phyloP scores from a whole-genome alignment of 192 early-diverging fungal species.

The Linnemannia schmuckeri region DNA sequence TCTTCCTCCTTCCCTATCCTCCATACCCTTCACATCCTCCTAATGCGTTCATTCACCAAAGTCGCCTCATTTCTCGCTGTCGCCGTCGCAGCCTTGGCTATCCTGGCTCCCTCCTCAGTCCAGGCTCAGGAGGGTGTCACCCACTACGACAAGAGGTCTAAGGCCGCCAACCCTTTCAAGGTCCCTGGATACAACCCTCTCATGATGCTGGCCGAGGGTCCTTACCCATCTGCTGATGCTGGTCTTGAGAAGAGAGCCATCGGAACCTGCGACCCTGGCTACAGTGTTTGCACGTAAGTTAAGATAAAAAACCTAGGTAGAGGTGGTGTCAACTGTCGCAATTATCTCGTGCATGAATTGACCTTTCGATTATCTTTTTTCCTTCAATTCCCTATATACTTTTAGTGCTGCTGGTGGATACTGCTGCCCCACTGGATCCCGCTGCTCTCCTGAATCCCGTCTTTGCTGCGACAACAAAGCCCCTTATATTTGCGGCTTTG shows the following conservation, averaged over 20 bases:
- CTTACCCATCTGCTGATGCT: slow-evolving; percentile 16
- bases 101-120: slow-evolving; percentile 6
- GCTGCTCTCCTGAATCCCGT: neutral
- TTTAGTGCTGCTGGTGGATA: neutral
- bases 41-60: slow-evolving; percentile 34
- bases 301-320: no score
- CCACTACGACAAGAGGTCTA: neutral
- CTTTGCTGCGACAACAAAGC: slow-evolving; percentile 7
- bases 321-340: no score
- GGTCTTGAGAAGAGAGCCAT: slow-evolving; percentile 20
- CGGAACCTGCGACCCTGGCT: slow-evolving; percentile 30
- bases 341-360: no score
- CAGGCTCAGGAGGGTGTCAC: slow-evolving; percentile 10
- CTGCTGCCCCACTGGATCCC: slow-evolving; percentile 14
- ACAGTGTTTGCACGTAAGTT: slow-evolving; percentile 24
- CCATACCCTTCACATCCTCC: no score
- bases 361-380: neutral
- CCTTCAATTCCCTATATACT: neutral
- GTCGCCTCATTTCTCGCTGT: slow-evolving; percentile 4
- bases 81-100: slow-evolving; percentile 10
- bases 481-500: slow-evolving; percentile 6
- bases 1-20: neutral
- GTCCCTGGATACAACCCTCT: slow-evolving; percentile 1
- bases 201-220: slow-evolving; percentile 9
- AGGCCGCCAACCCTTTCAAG: neutral